Percentiles rank a stretch among this genome's conserved stretches.
Conservation (phyloP, 371 early-diverging fungal species). For the Phascolomyces articulosus region DNA sequence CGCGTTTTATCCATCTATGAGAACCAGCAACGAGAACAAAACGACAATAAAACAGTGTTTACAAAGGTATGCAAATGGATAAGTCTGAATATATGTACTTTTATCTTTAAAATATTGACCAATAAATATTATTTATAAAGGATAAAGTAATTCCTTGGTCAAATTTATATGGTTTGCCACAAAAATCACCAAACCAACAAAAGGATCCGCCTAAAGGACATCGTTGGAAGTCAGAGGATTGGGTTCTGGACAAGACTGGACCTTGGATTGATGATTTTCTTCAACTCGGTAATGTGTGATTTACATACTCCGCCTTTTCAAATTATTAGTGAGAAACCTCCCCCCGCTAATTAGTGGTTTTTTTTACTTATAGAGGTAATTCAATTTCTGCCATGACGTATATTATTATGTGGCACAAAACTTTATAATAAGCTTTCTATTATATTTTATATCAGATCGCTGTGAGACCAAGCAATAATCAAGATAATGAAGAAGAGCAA, state of each 20-base stretch:
- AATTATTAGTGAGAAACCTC: too few relatives aligned
- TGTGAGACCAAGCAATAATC: too few relatives aligned
- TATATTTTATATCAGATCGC: slow-evolving; percentile 4
- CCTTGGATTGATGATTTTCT: slow-evolving; percentile 45
- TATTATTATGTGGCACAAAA: too few relatives aligned
- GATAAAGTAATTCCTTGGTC: slow-evolving; percentile 28
- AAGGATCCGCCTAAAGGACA: slow-evolving; percentile 35
- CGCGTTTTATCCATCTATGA: slow-evolving; percentile 29
- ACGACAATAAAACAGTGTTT: neutral
- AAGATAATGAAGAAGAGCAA: slow-evolving; percentile 17
- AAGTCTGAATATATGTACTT: neutral
- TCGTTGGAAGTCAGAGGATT: slow-evolving; percentile 32
- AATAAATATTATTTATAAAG: too few relatives aligned
- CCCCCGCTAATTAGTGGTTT: too few relatives aligned
- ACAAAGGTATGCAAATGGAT: too few relatives aligned
- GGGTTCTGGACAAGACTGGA: slow-evolving; percentile 37
- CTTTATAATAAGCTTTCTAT: too few relatives aligned
- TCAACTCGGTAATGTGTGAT: slow-evolving; percentile 33
- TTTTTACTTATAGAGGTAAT: too few relatives aligned
- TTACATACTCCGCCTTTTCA: too few relatives aligned
- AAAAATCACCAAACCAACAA: slow-evolving; percentile 18
- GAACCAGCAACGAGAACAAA: slow-evolving; percentile 3
- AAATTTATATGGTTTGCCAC: slow-evolving; percentile 26
- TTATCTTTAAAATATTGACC: neutral
- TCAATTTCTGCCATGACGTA: too few relatives aligned